phyloP scores from a whole-genome alignment of 495 filamentous ascomycete species.

The Hypoxylon lienhwacheense region DNA sequence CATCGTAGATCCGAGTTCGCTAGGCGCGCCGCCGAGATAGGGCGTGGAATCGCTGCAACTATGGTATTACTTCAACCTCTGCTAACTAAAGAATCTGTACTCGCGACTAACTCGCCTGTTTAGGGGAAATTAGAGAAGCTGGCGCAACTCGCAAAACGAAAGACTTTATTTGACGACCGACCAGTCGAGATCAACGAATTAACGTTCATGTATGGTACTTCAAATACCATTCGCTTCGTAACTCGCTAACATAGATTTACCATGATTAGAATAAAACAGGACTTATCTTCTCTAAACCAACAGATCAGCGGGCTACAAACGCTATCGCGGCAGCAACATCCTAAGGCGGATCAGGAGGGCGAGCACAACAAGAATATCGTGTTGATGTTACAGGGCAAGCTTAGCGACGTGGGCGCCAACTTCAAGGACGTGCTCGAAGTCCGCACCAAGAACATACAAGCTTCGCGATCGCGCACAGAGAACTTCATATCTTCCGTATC shows the following conservation, averaged over 20 bases:
- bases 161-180: slow-evolving; percentile 95
- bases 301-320: slow-evolving; percentile 80
- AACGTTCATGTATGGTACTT: slow-evolving; percentile 54
- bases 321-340: slow-evolving; percentile 67
- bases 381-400: slow-evolving; percentile 86
- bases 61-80: slow-evolving; percentile 50
- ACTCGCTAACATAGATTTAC: slow-evolving; percentile 2
- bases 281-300: slow-evolving; percentile 83
- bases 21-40: slow-evolving; percentile 84
- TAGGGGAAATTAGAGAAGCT: slow-evolving; percentile 83
- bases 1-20: slow-evolving; percentile 74
- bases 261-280: slow-evolving; percentile 79
- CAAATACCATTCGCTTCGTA: slow-evolving; percentile 29
- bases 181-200: slow-evolving; percentile 96
- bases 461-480: slow-evolving; percentile 85
- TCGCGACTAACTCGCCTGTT: background rate
- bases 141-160: slow-evolving; percentile 90
- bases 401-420: slow-evolving; percentile 89
- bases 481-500: slow-evolving; percentile 93
- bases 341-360: slow-evolving; percentile 81
- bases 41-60: slow-evolving; percentile 83
- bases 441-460: slow-evolving; percentile 97
- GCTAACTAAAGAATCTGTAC: background rate
- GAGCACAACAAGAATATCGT: slow-evolving; percentile 99
- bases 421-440: slow-evolving; percentile 98